Percentiles rank a stretch among this genome's conserved stretches.
phyloP scores from a whole-genome alignment of 306 rosid species.

The Trichosanthes truncata region DNA sequence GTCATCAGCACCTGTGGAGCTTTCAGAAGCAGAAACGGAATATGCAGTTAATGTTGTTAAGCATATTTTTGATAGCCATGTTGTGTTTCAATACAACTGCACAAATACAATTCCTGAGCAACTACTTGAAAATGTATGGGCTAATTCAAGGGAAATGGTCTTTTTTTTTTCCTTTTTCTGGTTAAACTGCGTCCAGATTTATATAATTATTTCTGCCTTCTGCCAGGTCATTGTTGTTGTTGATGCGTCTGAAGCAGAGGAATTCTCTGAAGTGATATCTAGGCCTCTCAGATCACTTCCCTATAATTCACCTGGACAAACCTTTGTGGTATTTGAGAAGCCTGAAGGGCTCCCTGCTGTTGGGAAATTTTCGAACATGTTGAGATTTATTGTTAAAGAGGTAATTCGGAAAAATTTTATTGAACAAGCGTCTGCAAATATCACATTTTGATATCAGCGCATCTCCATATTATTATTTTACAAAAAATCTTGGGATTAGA shows the following conservation, averaged over 20 bases:
- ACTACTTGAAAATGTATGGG: slow-evolving; percentile 73
- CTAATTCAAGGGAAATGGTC: slow-evolving; percentile 3
- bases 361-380: slow-evolving; percentile 73
- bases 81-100: slow-evolving; percentile 96
- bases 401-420: slow-evolving; percentile 18
- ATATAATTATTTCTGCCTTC: slow-evolving; percentile 9
- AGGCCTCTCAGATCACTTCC: slow-evolving; percentile 91
- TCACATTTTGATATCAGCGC: not conserved
- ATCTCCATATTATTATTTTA: not conserved
- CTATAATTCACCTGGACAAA: slow-evolving; percentile 88
- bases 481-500: not conserved
- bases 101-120: slow-evolving; percentile 95
- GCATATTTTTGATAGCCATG: slow-evolving; percentile 79
- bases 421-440: not conserved
- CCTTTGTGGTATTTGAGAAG: slow-evolving; percentile 82
- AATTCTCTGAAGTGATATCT: slow-evolving; percentile 57
- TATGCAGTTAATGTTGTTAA: slow-evolving; percentile 92
- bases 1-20: slow-evolving; percentile 97
- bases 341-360: slow-evolving; percentile 64
- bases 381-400: slow-evolving; percentile 91
- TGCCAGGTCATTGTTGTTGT: slow-evolving; percentile 70
- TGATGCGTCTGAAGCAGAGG: slow-evolving; percentile 92
- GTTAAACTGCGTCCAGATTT: not conserved
- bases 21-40: slow-evolving; percentile 95
- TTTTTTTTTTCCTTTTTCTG: not conserved